Conservation (phyloP, 345 rosid species). For the Laguncularia racemosa region DNA sequence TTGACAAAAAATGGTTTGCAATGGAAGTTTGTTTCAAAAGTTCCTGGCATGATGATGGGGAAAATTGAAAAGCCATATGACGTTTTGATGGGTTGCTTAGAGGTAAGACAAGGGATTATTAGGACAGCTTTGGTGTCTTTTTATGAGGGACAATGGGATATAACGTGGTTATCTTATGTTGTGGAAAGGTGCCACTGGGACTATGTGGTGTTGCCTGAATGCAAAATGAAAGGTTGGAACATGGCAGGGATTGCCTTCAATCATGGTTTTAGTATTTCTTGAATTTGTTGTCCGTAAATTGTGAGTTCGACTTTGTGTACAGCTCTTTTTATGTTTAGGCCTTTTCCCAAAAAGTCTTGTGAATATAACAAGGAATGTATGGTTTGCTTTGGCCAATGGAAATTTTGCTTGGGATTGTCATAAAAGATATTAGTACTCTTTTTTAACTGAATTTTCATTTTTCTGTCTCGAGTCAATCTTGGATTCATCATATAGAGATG, state of each 20-base stretch:
- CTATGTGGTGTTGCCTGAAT: conserved; percentile 40
- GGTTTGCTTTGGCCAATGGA: no score
- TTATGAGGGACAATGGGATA: conserved; percentile 50
- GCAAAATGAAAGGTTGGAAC: conserved; percentile 55
- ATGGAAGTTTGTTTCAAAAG: conserved; percentile 42
- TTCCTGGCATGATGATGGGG: conserved; percentile 31
- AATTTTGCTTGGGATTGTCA: no score
- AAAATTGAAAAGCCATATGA: conserved; percentile 35
- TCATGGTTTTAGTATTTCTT: conserved; percentile 30
- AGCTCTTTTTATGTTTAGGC: no score
- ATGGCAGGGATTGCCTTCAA: conserved; percentile 74
- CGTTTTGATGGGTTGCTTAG: conserved; percentile 64
- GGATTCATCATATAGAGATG: neutral
- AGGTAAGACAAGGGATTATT: conserved; percentile 35
- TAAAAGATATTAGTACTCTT: neutral
- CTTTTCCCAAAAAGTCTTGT: no score
- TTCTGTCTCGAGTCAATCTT: neutral
- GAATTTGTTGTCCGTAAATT: neutral
- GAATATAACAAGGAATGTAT: no score
- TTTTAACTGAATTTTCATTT: neutral
- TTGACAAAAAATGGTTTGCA: conserved; percentile 19
- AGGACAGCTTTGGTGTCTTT: conserved; percentile 52
- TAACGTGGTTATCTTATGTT: conserved; percentile 51
- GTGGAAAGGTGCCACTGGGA: conserved; percentile 27
- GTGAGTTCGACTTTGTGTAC: no score